Conservation (phyloP, 352 stramenopile genomes). For the Aphanomyces stellatus region DNA sequence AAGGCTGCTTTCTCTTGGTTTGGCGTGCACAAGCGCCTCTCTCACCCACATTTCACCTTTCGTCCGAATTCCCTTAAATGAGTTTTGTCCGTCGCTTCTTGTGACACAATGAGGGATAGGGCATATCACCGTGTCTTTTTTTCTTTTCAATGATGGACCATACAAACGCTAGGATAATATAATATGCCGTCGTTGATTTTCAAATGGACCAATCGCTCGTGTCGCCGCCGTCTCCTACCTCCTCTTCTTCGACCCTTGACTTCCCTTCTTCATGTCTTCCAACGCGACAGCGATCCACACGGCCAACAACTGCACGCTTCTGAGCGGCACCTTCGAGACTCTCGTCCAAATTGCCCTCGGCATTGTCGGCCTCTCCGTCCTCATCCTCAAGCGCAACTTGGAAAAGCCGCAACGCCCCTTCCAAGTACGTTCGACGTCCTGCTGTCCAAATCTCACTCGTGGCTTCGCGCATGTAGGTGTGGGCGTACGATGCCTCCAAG, state of each 20-base stretch:
- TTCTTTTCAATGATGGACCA: neutral
- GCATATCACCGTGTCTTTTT: too few species aligned
- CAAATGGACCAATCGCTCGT: neutral
- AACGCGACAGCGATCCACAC: neutral
- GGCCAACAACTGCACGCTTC: conserved; percentile 62
- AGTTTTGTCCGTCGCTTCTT: neutral
- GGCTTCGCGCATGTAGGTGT: too few species aligned
- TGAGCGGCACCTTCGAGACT: conserved; percentile 67
- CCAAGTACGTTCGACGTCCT: too few species aligned
- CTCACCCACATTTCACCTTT: too few species aligned
- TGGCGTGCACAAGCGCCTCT: too few species aligned
- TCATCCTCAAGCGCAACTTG: conserved; percentile 60
- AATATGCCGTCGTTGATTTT: neutral
- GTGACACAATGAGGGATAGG: neutral
- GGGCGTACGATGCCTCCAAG: conserved; percentile 81
- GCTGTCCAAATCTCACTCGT: too few species aligned
- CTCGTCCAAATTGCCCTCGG: conserved; percentile 69
- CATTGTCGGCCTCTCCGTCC: conserved; percentile 74
- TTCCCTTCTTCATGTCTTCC: neutral
- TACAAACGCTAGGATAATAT: neutral
- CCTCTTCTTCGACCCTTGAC: neutral
- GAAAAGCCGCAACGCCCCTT: conserved; percentile 71
- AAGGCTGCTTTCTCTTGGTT: too few species aligned
- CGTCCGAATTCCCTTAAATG: neutral
- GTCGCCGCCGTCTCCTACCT: neutral